phyloP scores from a whole-genome alignment of 2,329 filamentous ascomycete species.

The Arthrobotrys conoides region DNA sequence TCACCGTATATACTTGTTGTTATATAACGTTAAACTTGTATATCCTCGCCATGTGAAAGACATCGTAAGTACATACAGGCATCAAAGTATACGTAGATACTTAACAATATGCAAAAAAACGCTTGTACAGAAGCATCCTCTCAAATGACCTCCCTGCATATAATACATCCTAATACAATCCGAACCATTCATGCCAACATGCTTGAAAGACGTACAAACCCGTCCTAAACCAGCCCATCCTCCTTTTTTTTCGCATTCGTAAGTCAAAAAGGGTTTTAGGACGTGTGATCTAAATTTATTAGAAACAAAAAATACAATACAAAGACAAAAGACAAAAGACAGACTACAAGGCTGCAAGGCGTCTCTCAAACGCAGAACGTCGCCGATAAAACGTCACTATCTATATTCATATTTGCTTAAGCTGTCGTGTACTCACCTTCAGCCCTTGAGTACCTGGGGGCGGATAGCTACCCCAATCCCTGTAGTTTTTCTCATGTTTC shows the following conservation, averaged over 20 bases:
- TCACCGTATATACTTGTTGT: too few relatives aligned
- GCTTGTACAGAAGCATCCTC: conserved; percentile 22
- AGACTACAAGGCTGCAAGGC: conserved; percentile 42
- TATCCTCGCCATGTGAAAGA: conserved; percentile 3
- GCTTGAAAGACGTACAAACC: too few relatives aligned
- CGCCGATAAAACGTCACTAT: too few relatives aligned
- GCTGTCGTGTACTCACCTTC: too few relatives aligned
- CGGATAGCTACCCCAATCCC: conserved; percentile 26
- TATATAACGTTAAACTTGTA: neutral
- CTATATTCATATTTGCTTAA: too few relatives aligned
- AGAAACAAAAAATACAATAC: neutral
- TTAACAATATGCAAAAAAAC: conserved; percentile 18
- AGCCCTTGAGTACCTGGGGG: neutral
- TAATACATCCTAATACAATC: conserved; percentile 17
- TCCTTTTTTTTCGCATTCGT: conserved; percentile 20
- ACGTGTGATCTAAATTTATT: neutral
- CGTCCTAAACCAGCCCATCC: too few relatives aligned
- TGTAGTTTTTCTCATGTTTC: conserved; percentile 11
- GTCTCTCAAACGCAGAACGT: conserved; percentile 9
- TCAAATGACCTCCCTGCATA: conserved; percentile 27
- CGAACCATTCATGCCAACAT: conserved; percentile 16
- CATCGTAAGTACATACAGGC: neutral
- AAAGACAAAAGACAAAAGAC: neutral
- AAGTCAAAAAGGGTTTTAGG: conserved; percentile 13
- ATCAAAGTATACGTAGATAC: neutral